Conservation (phyloP, 2,329 filamentous ascomycete species). For the Cladosporium halotolerans region DNA sequence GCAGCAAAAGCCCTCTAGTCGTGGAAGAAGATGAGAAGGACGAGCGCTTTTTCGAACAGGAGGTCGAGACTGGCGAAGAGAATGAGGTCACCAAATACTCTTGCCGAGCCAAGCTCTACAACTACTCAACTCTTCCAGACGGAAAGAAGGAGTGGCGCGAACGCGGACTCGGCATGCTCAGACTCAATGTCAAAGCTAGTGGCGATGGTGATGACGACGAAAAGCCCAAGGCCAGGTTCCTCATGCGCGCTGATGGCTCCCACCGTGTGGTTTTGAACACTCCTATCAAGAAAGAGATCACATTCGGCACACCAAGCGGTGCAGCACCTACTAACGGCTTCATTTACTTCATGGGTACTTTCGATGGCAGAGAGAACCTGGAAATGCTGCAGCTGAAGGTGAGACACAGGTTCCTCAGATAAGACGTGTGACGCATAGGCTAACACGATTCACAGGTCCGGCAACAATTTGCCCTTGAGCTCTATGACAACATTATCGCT, state of each 20-base stretch:
- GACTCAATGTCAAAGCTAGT: slow-evolving; percentile 67
- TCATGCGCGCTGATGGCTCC: slow-evolving; percentile 88
- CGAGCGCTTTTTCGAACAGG: slow-evolving; percentile 53
- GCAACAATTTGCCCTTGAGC: slow-evolving; percentile 39
- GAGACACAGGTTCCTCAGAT: slow-evolving; percentile 9
- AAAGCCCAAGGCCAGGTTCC: slow-evolving; percentile 58
- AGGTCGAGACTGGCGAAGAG: slow-evolving; percentile 82
- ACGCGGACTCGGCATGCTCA: slow-evolving; percentile 74
- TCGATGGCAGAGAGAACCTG: slow-evolving; percentile 46
- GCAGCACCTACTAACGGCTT: slow-evolving; percentile 64
- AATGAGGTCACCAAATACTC: slow-evolving; percentile 69
- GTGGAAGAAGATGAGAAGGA: slow-evolving; percentile 58
- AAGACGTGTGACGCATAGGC: background rate
- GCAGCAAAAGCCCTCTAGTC: slow-evolving; percentile 37
- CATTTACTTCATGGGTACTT: slow-evolving; percentile 56
- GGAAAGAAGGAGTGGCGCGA: slow-evolving; percentile 73
- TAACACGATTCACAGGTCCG: slow-evolving; percentile 30
- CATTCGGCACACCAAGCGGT: slow-evolving; percentile 60
- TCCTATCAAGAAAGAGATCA: slow-evolving; percentile 69
- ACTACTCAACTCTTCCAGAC: slow-evolving; percentile 51
- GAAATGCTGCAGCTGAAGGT: slow-evolving; percentile 54
- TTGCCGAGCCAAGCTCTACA: slow-evolving; percentile 77
- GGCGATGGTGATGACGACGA: slow-evolving; percentile 48
- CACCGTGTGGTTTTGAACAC: slow-evolving; percentile 83
- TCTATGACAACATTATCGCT: slow-evolving; percentile 40